These are phyloP conservation scores for Tieghemostelium lacteum DNA, from an alignment of 78 protist genomes.

Conservation along the genomic window DNA sequence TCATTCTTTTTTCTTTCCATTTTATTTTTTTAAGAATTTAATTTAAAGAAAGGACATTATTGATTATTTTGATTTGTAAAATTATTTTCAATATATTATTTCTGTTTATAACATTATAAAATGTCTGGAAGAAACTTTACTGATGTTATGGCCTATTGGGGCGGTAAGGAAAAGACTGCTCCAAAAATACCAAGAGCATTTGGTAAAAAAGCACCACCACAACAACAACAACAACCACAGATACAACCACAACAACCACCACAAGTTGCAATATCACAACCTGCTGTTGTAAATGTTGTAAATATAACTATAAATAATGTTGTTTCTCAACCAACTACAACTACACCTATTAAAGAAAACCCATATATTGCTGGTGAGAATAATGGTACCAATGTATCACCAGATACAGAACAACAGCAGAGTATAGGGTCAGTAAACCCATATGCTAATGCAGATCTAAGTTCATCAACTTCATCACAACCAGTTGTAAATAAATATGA, in stretches of 20 bases:
- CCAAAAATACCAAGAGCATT: neutral
- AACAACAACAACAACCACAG: neutral
- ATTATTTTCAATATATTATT: too few species aligned
- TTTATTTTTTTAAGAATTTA: too few species aligned
- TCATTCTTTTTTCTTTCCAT: too few species aligned
- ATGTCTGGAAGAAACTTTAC: neutral
- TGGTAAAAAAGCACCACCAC: neutral
- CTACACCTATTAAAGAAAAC: neutral
- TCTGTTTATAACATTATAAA: too few species aligned
- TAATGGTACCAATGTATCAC: too few species aligned
- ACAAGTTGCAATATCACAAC: neutral
- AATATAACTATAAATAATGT: neutral
- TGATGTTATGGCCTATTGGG: conserved; percentile 54
- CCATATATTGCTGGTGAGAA: neutral
- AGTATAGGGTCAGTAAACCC: too few species aligned
- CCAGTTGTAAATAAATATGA: conserved; percentile 1
- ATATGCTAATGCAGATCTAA: too few species aligned
- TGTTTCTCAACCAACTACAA: neutral
- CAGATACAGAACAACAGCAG: too few species aligned
- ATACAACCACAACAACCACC: neutral
- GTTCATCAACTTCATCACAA: too few species aligned
- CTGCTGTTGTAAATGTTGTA: neutral
- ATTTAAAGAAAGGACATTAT: too few species aligned
- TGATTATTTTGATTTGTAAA: too few species aligned
- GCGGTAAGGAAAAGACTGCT: conserved; percentile 23